Evolutionary conservation across 2,329 filamentous ascomycete genomes (phyloP), one percentile per base, ranked within the genome.

Genomic region (Claviceps digitariae): DNA sequence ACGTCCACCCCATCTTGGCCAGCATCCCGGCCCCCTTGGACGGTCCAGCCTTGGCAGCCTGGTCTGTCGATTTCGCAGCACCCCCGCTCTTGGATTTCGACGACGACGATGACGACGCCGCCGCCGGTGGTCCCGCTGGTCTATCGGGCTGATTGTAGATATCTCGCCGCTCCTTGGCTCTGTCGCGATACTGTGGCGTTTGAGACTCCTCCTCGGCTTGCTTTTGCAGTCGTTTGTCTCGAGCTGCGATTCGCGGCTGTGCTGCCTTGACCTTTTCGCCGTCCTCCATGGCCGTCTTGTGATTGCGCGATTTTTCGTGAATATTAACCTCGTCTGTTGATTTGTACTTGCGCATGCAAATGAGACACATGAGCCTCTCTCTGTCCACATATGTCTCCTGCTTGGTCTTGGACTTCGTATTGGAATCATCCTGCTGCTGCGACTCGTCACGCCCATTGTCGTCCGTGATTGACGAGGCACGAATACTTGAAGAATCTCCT

Each of bases 1-100:
- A 72, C 23, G 71, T 79, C 83, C 83, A 87, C 27, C 84, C 84
- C 79, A 86, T 85, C 71, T 87, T 87, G 41, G 81, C 79, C 41
- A 88, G 71, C 62, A 87, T 74, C 3, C 80, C 79, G 0, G 81
- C 81, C 13, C 83, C 83, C 65, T 84, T 86, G 38, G 79, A 82
- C 55, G 72, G 68, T 50, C 64, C 63, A 7, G 73, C 67, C 34
- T 62, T 63, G 12, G 55, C 47, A 2, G 61, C 52, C 25, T 61
- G 54, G 17, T 44, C 59, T 9, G 41, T 25, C 2, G 57, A 27
- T 15, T 55, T 47, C 3, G 57, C 57, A 13, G 57, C 29, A n/a
- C 49, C 29, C 13, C 65, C 65, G 3, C 65, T 57, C 45, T 73
- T 72, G 21, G 68, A 61, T 52, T 74, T 70, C 43, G 64, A 60